Base-by-base conservation (phyloP, 768 basidiomycete genomes). In the Hericium coralloides region DNA sequence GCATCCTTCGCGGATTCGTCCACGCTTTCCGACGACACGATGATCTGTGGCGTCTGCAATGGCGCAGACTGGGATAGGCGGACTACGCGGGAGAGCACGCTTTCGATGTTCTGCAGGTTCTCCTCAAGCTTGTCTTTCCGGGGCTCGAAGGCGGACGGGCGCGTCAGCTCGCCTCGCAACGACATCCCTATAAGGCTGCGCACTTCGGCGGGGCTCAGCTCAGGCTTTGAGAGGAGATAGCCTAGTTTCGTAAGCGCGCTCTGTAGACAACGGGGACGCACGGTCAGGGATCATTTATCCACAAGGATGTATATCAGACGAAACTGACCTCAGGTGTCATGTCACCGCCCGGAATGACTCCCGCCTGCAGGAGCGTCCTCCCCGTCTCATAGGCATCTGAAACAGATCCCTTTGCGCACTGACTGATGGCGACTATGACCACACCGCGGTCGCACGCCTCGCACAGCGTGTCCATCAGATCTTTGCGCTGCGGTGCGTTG, bases 291-390 rank as follows among this genome's bases (percentile, higher is more conserved):
- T 31, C 31, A 31, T 8, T 8, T 31, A 9, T 31, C 8, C 10
- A 6, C 10, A 9, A 31, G 31, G 8, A 31, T 31, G 10, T 22
- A 22, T 15, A 12, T 18, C 17, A 45, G 39, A 14, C 12, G 15
- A n/a, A 25, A 57, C 71, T 39, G 58, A 90, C 91, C 81, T 95
- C 92, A n/a, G 92, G 90, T 1, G 94, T 97, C 93, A 95, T 95
- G 68, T 97, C 94, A 25, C 82, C 83, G 6, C 93, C 93, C 0
- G 89, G 79, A 12, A 94, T 80, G 18, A 95, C 85, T 0, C 93
- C 92, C n/a, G 74, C 78, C 49, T 82, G 77, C 37, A 83, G 72
- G 20, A 94, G 74, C 2, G 80, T 79, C 61, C 85, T 75, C 4
- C 89, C 91, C 12, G 88, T 87, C 70, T 89, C 84, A 63, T 95